Conservation (phyloP, 768 basidiomycete genomes). For the Suillus ampliporus region DNA sequence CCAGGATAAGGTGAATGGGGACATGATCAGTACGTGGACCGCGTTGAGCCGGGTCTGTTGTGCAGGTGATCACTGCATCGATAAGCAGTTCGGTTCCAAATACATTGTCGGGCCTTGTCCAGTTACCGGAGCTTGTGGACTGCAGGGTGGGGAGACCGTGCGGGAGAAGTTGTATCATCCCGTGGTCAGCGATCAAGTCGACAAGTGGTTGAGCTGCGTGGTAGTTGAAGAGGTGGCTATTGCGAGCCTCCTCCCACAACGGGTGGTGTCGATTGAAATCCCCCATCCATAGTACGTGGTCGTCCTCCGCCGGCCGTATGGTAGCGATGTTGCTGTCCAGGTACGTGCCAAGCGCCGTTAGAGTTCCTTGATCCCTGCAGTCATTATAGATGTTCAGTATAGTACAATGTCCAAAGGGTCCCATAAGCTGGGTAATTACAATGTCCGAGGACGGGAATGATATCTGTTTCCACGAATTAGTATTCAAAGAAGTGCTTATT, state of each 20-base stretch:
- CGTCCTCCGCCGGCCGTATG: not conserved
- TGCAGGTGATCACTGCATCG: not conserved
- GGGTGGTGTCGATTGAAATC: slow-evolving; percentile 50
- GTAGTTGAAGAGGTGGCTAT: slow-evolving; percentile 33
- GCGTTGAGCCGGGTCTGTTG: fast-evolving
- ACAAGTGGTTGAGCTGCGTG: slow-evolving; percentile 33
- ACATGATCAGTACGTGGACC: slow-evolving; percentile 19
- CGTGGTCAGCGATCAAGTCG: slow-evolving; percentile 24
- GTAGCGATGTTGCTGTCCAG: not conserved
- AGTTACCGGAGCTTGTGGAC: slow-evolving; percentile 35
- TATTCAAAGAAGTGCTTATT: slow-evolving; percentile 21
- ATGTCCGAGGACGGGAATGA: slow-evolving; percentile 24
- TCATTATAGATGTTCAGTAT: slow-evolving; percentile 40
- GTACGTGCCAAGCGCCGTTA: slow-evolving; percentile 19
- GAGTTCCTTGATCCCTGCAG: slow-evolving; percentile 26
- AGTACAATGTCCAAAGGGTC: not conserved
- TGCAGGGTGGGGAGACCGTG: slow-evolving; percentile 41
- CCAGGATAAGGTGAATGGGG: slow-evolving; percentile 4
- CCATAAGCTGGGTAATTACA: slow-evolving; percentile 20
- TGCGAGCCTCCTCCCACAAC: slow-evolving; percentile 41
- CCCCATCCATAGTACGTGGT: slow-evolving; percentile 36
- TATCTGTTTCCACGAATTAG: slow-evolving; percentile 30
- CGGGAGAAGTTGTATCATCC: slow-evolving; percentile 43
- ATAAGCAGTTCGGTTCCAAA: slow-evolving; percentile 5
- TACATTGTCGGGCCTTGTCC: slow-evolving; percentile 16